Evolutionary conservation across 306 rosid species (phyloP).

Genomic region (Lupinus albus): DNA sequence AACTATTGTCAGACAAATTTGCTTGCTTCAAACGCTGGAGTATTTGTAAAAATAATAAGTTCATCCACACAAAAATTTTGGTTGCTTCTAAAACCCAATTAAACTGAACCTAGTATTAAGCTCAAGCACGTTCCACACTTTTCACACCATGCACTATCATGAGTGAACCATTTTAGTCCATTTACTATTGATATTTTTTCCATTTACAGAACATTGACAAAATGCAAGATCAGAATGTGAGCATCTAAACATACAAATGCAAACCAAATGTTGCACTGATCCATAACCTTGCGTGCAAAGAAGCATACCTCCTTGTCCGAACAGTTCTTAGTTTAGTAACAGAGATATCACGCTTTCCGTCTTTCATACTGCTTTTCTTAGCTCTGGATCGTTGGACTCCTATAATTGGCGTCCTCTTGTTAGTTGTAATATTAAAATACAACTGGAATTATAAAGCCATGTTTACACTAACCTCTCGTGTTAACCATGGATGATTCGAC

Average conservation of each 20-base stretch:
- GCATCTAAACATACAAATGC: conserved; percentile 12
- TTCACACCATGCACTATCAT: conserved; percentile 6
- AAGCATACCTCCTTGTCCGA: conserved; percentile 54
- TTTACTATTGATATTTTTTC: background rate
- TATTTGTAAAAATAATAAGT: background rate
- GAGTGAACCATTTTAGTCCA: background rate
- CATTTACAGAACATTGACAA: background rate
- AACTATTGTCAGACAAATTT: too few relatives aligned
- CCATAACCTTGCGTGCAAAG: conserved; percentile 5
- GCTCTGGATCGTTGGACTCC: conserved; percentile 49
- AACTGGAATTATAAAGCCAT: conserved; percentile 8
- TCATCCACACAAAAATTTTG: background rate
- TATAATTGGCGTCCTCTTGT: conserved; percentile 37
- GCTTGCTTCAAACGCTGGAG: too few relatives aligned
- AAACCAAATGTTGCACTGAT: conserved; percentile 9
- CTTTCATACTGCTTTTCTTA: conserved; percentile 55
- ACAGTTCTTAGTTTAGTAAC: conserved; percentile 44
- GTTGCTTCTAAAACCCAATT: conserved; percentile 15
- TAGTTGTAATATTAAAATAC: conserved; percentile 22
- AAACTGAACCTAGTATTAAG: conserved; percentile 3
- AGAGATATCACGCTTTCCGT: conserved; percentile 40
- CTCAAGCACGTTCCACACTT: background rate
- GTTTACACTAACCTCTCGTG: conserved; percentile 49
- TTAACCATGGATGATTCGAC: conserved; percentile 7
- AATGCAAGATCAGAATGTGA: conserved; percentile 28